Evolutionary conservation across 129 eudicot genomes (phyloP).

Genomic region (Flaveria robusta): DNA sequence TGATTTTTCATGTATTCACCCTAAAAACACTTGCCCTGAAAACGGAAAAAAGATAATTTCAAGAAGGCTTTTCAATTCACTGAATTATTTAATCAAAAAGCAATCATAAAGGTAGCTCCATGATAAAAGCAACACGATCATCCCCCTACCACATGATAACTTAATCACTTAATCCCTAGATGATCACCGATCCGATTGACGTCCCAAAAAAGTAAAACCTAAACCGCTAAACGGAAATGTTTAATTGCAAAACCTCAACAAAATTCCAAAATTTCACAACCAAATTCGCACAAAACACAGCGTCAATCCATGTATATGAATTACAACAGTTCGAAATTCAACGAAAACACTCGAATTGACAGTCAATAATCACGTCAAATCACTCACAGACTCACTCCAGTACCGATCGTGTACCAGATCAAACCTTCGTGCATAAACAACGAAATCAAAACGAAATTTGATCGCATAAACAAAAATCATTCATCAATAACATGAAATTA

Average conservation of each 20-base stretch:
- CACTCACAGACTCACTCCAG: constrained; percentile 9
- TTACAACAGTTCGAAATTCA: constrained; percentile 10
- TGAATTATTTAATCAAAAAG: constrained; percentile 6
- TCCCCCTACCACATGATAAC: constrained; percentile 18
- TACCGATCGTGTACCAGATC: constrained; percentile 2
- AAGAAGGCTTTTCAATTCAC: constrained; percentile 1
- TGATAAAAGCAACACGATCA: constrained; percentile 25
- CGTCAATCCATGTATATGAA: constrained; percentile 14
- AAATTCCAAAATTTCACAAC: constrained; percentile 18
- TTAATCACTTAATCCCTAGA: not conserved
- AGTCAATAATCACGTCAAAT: not conserved
- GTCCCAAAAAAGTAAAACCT: constrained; percentile 11
- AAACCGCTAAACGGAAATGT: constrained; percentile 11
- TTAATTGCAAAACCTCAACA: constrained; percentile 6
- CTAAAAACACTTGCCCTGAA: constrained; percentile 9
- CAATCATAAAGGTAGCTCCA: constrained; percentile 31
- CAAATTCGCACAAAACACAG: constrained; percentile 12
- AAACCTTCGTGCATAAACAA: not conserved
- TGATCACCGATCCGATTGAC: constrained; percentile 20
- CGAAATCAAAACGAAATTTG: not conserved
- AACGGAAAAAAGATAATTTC: not conserved
- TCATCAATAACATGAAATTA: not conserved
- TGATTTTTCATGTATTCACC: not conserved
- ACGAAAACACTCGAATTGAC: not conserved
- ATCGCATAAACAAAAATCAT: not conserved